Percentiles rank a stretch among this genome's conserved stretches.
Conservation (phyloP, 2,329 filamentous ascomycete species). For the Cercospora zeae-maydis region DNA sequence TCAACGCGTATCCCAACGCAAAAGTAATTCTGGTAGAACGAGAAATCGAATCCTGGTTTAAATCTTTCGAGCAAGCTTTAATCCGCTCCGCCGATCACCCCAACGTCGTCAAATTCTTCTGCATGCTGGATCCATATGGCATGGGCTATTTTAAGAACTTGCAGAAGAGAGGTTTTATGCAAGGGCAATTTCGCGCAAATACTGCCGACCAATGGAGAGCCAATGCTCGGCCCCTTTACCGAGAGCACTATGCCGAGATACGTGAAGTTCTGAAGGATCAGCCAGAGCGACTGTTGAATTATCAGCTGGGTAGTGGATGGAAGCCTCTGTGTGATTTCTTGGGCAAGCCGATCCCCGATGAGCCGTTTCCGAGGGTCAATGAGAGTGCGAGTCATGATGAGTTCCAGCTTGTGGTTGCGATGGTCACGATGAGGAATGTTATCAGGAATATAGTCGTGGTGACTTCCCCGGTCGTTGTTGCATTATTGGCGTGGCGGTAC, state of each 20-base stretch:
- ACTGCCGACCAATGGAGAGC: conserved; percentile 13
- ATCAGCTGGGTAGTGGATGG: conserved; percentile 31
- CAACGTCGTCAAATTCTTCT: not conserved
- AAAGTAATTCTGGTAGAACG: conserved; percentile 29
- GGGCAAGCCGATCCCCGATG: conserved; percentile 24
- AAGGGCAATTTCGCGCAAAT: conserved; percentile 16
- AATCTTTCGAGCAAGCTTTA: conserved; percentile 19
- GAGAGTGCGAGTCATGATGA: conserved; percentile 17
- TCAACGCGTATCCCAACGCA: conserved; percentile 30
- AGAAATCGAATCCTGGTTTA: conserved; percentile 22
- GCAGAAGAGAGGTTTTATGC: conserved; percentile 16
- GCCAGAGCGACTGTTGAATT: conserved; percentile 32
- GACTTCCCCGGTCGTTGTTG: not conserved
- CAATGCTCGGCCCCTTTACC: conserved; percentile 19
- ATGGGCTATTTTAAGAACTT: conserved; percentile 5
- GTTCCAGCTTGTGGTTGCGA: conserved; percentile 12
- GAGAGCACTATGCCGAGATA: conserved; percentile 20
- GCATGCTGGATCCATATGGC: conserved; percentile 2
- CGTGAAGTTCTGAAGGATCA: conserved; percentile 16
- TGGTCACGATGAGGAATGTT: not conserved
- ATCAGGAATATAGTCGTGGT: not conserved
- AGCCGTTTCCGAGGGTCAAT: conserved; percentile 27
- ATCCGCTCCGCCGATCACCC: conserved; percentile 15
- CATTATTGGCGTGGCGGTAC: not conserved
- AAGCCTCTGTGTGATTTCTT: conserved; percentile 34